Conservation (phyloP, 2,329 filamentous ascomycete species). For the Pseudogymnoascus sp. region DNA sequence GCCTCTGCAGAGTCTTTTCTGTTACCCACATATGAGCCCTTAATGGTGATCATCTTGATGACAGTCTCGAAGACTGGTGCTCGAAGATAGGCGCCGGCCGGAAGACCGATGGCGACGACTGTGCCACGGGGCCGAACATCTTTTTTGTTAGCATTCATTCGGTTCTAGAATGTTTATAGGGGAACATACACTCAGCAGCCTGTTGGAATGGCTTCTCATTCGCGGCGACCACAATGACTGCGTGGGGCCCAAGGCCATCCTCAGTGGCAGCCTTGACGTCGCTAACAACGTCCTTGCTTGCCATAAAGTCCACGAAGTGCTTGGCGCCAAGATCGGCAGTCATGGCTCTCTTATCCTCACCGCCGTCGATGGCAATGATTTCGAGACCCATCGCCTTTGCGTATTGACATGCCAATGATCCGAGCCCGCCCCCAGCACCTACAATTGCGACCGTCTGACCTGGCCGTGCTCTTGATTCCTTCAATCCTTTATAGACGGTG, state of each 20-base stretch:
- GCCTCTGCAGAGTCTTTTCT: conserved; percentile 81
- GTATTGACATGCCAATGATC: conserved; percentile 75
- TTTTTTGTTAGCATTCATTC: conserved; percentile 25
- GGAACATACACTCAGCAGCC: conserved; percentile 50
- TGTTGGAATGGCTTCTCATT: conserved; percentile 93
- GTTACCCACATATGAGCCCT: conserved; percentile 90
- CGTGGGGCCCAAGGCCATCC: conserved; percentile 82
- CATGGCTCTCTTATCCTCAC: conserved; percentile 71
- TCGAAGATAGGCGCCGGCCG: conserved; percentile 68
- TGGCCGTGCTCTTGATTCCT: conserved; percentile 67
- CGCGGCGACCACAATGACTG: conserved; percentile 78
- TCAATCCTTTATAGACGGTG: conserved; percentile 86
- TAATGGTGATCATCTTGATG: conserved; percentile 83
- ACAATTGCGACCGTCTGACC: conserved; percentile 78
- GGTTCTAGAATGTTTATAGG: conserved; percentile 8
- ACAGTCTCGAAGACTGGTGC: conserved; percentile 88
- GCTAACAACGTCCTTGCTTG: conserved; percentile 67
- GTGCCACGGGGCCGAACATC: conserved; percentile 78
- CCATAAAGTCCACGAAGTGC: conserved; percentile 73
- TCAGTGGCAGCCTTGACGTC: conserved; percentile 76
- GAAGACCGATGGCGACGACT: conserved; percentile 84
- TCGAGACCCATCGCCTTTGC: conserved; percentile 83
- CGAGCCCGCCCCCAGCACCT: conserved; percentile 78
- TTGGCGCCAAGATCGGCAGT: conserved; percentile 62
- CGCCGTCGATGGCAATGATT: conserved; percentile 74